A percentile compares a stretch with the other conserved stretches of the same genome.
These are phyloP conservation scores for Tuber calosporum DNA, from an alignment of 495 filamentous ascomycete species.

Conservation along the genomic window DNA sequence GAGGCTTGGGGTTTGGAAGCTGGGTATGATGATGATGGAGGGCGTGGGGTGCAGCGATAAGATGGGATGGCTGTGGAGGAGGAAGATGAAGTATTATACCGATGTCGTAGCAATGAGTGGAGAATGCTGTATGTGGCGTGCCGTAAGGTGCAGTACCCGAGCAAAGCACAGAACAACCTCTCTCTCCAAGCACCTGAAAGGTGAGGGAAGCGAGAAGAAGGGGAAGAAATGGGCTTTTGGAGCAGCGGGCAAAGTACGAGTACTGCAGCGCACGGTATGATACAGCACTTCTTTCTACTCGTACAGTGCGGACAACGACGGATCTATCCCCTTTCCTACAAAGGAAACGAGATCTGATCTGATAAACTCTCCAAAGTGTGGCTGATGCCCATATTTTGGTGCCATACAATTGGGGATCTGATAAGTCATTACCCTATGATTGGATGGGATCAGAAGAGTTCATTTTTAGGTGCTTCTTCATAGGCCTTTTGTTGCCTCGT, in stretches of 20 bases:
- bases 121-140: background rate
- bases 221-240: background rate
- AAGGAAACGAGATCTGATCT: conserved; percentile 21
- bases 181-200: background rate
- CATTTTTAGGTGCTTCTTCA: background rate
- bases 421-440: background rate
- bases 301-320: background rate
- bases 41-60: background rate
- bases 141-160: background rate
- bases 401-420: conserved; percentile 19
- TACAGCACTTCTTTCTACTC: background rate
- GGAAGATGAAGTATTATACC: background rate
- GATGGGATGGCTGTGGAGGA: background rate
- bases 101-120: background rate
- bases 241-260: background rate
- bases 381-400: conserved; percentile 13
- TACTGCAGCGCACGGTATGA: background rate
- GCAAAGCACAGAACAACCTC: background rate
- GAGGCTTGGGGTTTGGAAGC: background rate
- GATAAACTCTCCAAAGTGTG: conserved; percentile 22
- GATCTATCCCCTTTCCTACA: conserved; percentile 9
- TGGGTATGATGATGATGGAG: background rate
- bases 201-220: background rate
- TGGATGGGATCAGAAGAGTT: background rate
- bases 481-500: conserved; percentile 17